A percentile compares a stretch with the other conserved stretches of the same genome.
phyloP scores from a whole-genome alignment of 2,329 filamentous ascomycete species.

The Aspergillus sp. region DNA sequence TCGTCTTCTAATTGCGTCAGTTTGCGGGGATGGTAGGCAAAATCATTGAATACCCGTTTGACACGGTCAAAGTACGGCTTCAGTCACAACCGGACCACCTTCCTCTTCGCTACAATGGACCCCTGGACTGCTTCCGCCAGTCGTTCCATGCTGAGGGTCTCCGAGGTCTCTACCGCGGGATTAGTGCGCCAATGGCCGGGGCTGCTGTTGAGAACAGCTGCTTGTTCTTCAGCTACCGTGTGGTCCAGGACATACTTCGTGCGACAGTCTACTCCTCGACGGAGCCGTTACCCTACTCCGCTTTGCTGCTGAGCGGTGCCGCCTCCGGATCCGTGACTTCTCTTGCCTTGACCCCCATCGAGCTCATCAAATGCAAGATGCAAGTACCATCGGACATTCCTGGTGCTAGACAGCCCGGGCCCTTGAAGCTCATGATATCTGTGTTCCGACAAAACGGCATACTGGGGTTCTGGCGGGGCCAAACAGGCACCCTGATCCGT shows the following conservation, averaged over 20 bases:
- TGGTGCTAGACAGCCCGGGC: conserved; percentile 57
- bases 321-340: conserved; percentile 88
- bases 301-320: conserved; percentile 79
- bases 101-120: conserved; percentile 80
- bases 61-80: conserved; percentile 95
- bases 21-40: conserved; percentile 86
- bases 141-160: conserved; percentile 80
- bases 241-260: conserved; percentile 66
- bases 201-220: conserved; percentile 91
- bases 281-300: conserved; percentile 71
- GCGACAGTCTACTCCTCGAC: conserved; percentile 61
- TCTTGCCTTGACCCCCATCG: conserved; percentile 88
- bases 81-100: conserved; percentile 91
- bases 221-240: conserved; percentile 87
- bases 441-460: conserved; percentile 84
- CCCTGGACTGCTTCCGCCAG: conserved; percentile 91
- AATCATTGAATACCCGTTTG: conserved; percentile 97
- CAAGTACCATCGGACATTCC: conserved; percentile 68
- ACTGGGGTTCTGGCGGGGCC: conserved; percentile 90
- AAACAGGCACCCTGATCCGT: conserved; percentile 88
- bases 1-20: conserved; percentile 47
- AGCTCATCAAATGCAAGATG: conserved; percentile 98
- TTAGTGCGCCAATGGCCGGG: conserved; percentile 86
- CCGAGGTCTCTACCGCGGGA: conserved; percentile 83
- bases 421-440: conserved; percentile 73